phyloP scores from a whole-genome alignment of 2,329 filamentous ascomycete genomes.

The Calonectria leucothoes region DNA sequence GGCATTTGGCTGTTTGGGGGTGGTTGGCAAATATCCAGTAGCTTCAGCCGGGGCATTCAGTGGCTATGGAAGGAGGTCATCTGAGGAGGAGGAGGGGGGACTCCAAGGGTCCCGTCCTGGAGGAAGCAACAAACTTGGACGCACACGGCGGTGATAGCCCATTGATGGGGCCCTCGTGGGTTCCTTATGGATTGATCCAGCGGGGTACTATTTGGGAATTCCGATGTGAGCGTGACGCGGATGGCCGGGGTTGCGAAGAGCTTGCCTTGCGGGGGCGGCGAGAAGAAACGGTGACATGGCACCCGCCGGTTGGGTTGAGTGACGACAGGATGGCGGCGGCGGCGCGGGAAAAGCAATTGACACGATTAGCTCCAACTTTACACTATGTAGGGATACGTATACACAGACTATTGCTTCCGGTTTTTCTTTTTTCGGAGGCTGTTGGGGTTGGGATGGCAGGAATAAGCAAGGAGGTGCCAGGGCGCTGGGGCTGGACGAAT shows the following conservation, averaged over 20 bases:
- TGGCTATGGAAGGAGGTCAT: neutral
- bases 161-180: neutral
- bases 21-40: neutral
- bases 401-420: neutral
- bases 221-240: constrained; percentile 3
- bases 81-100: neutral
- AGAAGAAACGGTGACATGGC: constrained; percentile 25
- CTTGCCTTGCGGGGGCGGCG: neutral
- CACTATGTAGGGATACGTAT: neutral
- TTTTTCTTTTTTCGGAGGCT: neutral
- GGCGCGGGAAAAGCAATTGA: constrained; percentile 19
- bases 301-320: constrained; percentile 22
- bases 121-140: constrained; percentile 5
- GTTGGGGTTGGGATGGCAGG: neutral
- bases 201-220: neutral
- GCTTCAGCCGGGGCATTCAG: neutral
- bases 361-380: constrained; percentile 11
- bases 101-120: neutral
- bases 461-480: constrained; percentile 26
- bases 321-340: constrained; percentile 1
- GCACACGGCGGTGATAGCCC: constrained; percentile 1
- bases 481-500: neutral
- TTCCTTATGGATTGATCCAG: constrained; percentile 1
- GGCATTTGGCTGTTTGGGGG: constrained; percentile 30
- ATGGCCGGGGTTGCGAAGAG: neutral